phyloP scores from a whole-genome alignment of 768 basidiomycete species.

The Leccinum subgranulosum region DNA sequence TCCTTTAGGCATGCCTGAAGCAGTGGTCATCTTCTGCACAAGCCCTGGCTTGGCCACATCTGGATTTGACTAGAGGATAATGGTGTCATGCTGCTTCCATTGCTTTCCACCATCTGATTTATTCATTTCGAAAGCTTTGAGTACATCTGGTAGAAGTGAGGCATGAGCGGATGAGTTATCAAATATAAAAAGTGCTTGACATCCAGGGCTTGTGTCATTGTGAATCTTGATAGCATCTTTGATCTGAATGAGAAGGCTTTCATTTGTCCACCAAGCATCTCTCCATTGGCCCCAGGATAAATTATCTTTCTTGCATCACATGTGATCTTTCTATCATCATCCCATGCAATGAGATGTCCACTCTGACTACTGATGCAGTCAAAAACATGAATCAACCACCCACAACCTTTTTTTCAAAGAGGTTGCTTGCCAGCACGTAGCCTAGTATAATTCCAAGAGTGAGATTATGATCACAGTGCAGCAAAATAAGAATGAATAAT shows the following conservation, averaged over 20 bases:
- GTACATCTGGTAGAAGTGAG: conserved; percentile 14
- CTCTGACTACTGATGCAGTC: neutral
- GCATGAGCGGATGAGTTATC: neutral
- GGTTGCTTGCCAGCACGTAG: too few species aligned
- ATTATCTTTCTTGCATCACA: neutral
- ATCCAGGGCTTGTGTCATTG: neutral
- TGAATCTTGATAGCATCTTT: neutral
- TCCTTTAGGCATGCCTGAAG: conserved; percentile 22
- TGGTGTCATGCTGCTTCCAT: conserved; percentile 13
- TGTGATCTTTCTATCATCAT: neutral
- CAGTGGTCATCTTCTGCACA: conserved; percentile 35
- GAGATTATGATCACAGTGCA: too few species aligned
- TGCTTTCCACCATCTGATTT: conserved; percentile 21
- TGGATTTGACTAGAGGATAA: conserved; percentile 24
- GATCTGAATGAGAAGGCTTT: neutral
- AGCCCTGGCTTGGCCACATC: conserved; percentile 1
- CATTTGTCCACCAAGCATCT: neutral
- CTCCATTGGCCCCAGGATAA: neutral
- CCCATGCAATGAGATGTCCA: neutral
- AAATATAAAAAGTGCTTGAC: neutral
- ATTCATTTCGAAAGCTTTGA: conserved; percentile 28
- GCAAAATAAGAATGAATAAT: too few species aligned
- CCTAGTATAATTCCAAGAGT: too few species aligned
- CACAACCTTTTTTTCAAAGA: neutral
- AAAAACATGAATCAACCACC: neutral